phyloP scores from a whole-genome alignment of 306 rosid species.

The Inga oerstediana region DNA sequence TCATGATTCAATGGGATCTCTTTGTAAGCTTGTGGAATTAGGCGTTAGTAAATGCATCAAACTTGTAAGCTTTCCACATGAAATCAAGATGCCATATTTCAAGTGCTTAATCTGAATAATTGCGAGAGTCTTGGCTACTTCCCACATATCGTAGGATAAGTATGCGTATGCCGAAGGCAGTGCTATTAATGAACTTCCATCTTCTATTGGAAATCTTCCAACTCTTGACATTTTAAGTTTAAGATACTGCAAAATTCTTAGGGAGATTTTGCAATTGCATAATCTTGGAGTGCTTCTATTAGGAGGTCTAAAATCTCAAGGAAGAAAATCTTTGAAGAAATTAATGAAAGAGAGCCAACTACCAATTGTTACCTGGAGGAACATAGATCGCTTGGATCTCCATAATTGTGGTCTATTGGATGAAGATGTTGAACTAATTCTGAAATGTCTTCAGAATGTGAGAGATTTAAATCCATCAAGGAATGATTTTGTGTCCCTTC shows the following conservation, averaged over 20 bases:
- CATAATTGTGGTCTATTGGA: neutral
- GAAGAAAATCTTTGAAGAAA: neutral
- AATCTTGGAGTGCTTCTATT: neutral
- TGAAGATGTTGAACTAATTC: neutral
- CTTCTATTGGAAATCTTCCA: conserved; percentile 13
- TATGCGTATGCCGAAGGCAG: neutral
- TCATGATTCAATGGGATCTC: neutral
- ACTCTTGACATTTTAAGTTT: neutral
- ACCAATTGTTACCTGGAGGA: neutral
- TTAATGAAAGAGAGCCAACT: neutral
- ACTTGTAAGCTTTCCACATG: neutral
- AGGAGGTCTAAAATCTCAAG: no score
- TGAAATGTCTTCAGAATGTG: neutral
- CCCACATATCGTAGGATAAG: neutral
- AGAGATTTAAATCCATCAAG: neutral
- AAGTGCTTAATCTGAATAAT: neutral
- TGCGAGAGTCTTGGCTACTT: neutral
- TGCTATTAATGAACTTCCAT: conserved; percentile 2
- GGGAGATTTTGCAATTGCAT: neutral
- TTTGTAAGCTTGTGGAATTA: neutral
- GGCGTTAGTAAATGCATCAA: neutral
- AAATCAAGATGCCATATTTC: conserved; percentile 7
- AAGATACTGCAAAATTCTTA: neutral
- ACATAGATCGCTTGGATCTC: neutral
- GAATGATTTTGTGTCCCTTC: neutral